These are phyloP conservation scores for Acephala macrosclerotiorum DNA, from an alignment of 2,329 filamentous ascomycete species.

Conservation along the genomic window DNA sequence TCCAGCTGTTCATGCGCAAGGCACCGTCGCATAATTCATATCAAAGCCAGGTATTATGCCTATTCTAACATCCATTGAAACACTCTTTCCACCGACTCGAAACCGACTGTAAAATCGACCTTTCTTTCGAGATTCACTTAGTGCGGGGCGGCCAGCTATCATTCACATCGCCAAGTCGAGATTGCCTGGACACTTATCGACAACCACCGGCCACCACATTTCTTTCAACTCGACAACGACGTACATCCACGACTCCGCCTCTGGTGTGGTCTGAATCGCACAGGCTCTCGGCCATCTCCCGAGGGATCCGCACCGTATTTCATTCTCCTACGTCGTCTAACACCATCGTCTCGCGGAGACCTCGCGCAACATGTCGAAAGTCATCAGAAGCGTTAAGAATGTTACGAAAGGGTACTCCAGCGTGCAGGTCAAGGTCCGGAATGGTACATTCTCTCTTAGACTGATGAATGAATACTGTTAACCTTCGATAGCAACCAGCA, in stretches of 20 bases:
- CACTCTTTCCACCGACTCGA: conserved; percentile 21
- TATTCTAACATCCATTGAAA: conserved; percentile 31
- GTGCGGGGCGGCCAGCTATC: conserved; percentile 31
- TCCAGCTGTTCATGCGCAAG: conserved; percentile 9
- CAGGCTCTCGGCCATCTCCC: conserved; percentile 16
- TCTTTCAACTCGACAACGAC: conserved; percentile 17
- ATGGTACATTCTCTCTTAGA: conserved; percentile 70
- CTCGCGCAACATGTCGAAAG: conserved; percentile 80
- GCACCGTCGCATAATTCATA: conserved; percentile 29
- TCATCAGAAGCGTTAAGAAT: conserved; percentile 97
- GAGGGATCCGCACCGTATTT: conserved; percentile 14
- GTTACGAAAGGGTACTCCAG: conserved; percentile 98
- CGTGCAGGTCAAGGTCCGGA: conserved; percentile 97
- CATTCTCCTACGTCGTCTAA: neutral
- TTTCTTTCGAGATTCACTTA: conserved; percentile 2
- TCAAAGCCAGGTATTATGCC: conserved; percentile 26
- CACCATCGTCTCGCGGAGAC: neutral
- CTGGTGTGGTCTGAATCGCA: conserved; percentile 17
- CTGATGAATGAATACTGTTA: conserved; percentile 35
- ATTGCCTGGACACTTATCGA: conserved; percentile 10
- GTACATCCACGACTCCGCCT: conserved; percentile 17
- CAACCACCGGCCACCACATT: conserved; percentile 22
- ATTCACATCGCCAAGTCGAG: conserved; percentile 6
- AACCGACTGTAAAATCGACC: conserved; percentile 7
- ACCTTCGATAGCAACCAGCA: conserved; percentile 83